A percentile compares a stretch with the other conserved stretches of the same genome.
phyloP scores from a whole-genome alignment of 2,329 filamentous ascomycete species.

The Clarireedia paspali region DNA sequence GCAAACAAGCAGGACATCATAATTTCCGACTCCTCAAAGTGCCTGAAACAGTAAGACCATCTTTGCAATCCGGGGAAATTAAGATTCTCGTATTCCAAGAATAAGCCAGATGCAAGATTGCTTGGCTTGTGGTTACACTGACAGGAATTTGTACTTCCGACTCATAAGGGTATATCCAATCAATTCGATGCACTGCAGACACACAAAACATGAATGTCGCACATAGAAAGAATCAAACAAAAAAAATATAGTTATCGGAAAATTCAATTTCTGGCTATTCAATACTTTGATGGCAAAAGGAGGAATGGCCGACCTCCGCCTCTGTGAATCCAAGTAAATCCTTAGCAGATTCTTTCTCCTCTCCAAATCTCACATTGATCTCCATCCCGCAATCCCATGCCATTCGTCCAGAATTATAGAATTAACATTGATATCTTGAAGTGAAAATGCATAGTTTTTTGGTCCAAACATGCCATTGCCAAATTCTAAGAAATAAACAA shows the following conservation, averaged over 20 bases:
- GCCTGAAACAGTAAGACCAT: background rate
- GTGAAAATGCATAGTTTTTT: background rate
- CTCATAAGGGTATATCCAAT: background rate
- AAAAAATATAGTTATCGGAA: background rate
- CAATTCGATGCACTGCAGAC: background rate
- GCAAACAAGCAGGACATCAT: background rate
- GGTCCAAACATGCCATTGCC: constrained; percentile 3
- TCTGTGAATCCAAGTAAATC: background rate
- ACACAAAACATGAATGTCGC: background rate
- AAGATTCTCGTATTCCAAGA: background rate
- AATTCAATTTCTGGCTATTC: constrained; percentile 1
- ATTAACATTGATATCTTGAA: background rate
- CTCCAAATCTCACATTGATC: background rate
- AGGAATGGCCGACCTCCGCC: background rate
- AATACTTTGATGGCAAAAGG: background rate
- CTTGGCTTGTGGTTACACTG: background rate
- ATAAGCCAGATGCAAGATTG: background rate
- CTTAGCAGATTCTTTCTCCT: background rate
- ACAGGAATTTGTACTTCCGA: background rate
- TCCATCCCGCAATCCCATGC: constrained; percentile 1
- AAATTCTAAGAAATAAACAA: constrained; percentile 8
- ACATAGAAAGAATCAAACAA: background rate
- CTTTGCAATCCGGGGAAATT: background rate
- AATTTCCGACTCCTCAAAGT: background rate
- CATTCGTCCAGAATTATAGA: constrained; percentile 1